Base-by-base conservation (phyloP, 192 early-diverging fungal species). In the Coemansia sp. region DNA sequence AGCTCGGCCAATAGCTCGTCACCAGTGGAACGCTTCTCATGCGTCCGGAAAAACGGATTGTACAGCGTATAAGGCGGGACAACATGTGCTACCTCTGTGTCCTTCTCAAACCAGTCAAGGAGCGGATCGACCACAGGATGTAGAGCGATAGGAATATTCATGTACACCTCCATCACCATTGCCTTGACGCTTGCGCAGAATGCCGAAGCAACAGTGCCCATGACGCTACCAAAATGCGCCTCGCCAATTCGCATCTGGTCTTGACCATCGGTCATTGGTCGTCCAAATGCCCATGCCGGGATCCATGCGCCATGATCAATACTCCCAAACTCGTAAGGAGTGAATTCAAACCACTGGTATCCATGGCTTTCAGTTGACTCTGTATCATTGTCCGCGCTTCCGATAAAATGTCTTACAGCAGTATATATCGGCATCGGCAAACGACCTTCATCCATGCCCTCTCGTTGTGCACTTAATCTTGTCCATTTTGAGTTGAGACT, bases 271-370 rank as follows among this genome's bases (percentile, higher is more conserved):
- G 82, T 80, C 76, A 93, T 93, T 6, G 76, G 85, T 22, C 93
- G 74, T 39, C 93, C 93, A 73, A 93, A 90, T 22, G 88, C 80
- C 89, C 90, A 95, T 6, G 86, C 87, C 9, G 93, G 90, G 11
- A 93, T 71, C 90, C 90, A 95, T 12, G 87, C 89, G 74, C 76
- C 75, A 5, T 88, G 77, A 63, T 95, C 93, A 37, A 89, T 89
- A 69, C 87, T 89, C 54, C 93, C 93, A 52, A 93, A 74, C 61
- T 95, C 90, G 63, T 86, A 92, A 1, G 93, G 92, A 6, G 85
- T 90, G 54, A 93, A 83, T 62, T 95, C 93, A 71, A 93, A 93
- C 93, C 93, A 95, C 55, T 91, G 90, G 63, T 83, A 83, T 58
- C 41, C 41, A 68, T 74, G 71, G 13, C 54, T 39, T 77, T 54